phyloP scores from a whole-genome alignment of 208 protist genomes.

The Leishmania aethiopica region DNA sequence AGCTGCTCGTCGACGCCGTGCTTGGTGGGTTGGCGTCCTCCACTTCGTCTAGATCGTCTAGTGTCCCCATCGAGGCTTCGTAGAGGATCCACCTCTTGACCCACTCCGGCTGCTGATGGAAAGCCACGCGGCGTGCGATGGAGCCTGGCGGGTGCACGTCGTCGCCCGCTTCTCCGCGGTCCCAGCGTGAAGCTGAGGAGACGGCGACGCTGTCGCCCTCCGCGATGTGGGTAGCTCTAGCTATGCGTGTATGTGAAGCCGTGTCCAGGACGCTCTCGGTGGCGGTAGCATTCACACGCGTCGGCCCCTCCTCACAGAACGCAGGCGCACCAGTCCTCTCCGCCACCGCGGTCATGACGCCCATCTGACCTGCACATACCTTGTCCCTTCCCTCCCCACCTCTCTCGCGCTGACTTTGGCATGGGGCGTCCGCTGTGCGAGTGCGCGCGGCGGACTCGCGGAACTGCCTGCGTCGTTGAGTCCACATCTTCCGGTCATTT shows the following conservation, averaged over 20 bases:
- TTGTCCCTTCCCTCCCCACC: no score
- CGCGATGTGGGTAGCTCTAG: neutral
- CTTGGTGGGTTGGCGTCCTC: neutral
- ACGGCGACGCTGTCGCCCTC: neutral
- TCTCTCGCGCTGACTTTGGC: neutral
- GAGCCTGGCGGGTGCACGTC: slow-evolving; percentile 17
- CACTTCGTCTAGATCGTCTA: slow-evolving; percentile 57
- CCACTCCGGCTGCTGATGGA: slow-evolving; percentile 63
- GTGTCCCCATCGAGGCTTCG: slow-evolving; percentile 87
- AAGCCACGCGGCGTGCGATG: slow-evolving; percentile 22
- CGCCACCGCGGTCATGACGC: neutral
- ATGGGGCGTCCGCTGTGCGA: neutral
- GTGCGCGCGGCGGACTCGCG: neutral
- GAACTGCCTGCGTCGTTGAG: slow-evolving; percentile 16
- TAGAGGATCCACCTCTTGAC: slow-evolving; percentile 85
- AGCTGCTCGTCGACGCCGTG: neutral
- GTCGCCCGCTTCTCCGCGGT: neutral
- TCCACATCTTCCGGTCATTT: slow-evolving; percentile 24
- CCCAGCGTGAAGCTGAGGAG: neutral
- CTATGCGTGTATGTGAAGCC: no score
- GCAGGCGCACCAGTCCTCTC: neutral
- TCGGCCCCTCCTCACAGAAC: neutral
- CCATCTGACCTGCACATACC: no score
- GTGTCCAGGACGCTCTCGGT: neutral
- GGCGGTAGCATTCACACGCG: neutral